Evolutionary conservation across 129 eudicot species (phyloP).

Genomic region (Flaveria linearis): DNA sequence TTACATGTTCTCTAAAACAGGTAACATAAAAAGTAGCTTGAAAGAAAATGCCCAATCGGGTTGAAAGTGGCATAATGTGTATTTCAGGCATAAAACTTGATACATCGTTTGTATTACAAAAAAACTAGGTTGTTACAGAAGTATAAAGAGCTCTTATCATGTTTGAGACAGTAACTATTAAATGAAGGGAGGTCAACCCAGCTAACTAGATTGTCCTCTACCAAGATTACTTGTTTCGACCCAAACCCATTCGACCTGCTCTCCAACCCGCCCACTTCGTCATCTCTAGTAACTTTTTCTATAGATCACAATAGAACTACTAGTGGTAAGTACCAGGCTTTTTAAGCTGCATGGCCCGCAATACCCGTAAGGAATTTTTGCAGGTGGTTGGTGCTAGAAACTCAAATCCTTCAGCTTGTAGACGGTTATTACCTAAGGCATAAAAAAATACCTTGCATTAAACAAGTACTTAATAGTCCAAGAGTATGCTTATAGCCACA

Average conservation of each 20-base stretch:
- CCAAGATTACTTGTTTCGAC: neutral
- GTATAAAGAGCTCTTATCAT: neutral
- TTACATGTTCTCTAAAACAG: neutral
- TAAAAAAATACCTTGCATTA: slow-evolving; percentile 4
- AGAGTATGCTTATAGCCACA: neutral
- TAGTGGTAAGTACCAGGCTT: slow-evolving; percentile 67
- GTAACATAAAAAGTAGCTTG: neutral
- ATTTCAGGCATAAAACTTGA: neutral
- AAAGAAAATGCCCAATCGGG: neutral
- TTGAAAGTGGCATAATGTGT: neutral
- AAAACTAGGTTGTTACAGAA: neutral
- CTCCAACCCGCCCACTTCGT: neutral
- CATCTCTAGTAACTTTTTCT: neutral
- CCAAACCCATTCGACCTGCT: neutral
- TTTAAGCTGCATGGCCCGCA: slow-evolving; percentile 97
- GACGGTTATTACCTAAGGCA: slow-evolving; percentile 49
- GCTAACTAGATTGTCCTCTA: neutral
- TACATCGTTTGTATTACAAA: neutral
- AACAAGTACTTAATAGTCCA: neutral
- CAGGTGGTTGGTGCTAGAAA: slow-evolving; percentile 91
- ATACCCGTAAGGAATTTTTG: slow-evolving; percentile 70
- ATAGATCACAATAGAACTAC: neutral
- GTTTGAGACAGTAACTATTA: neutral
- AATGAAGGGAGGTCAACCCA: neutral
- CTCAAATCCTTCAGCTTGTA: slow-evolving; percentile 61